A percentile compares a stretch with the other conserved stretches of the same genome.
phyloP scores from a whole-genome alignment of 2,329 filamentous ascomycete species.

The Davidsoniella eucalypti region DNA sequence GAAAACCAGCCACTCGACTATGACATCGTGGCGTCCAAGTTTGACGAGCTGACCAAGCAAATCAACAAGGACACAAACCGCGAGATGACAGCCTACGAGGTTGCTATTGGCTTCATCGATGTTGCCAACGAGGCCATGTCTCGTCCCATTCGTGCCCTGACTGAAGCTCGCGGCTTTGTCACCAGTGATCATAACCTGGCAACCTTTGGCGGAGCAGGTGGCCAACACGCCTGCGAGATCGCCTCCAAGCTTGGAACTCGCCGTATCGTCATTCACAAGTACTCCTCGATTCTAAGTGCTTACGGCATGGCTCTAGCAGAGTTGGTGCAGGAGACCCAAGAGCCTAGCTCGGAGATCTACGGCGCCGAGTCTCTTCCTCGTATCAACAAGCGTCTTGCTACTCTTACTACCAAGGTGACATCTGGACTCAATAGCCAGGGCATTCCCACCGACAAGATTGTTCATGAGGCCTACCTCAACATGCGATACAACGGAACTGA shows the following conservation, averaged over 20 bases:
- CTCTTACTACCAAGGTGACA: conserved; percentile 22
- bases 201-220: conserved; percentile 82
- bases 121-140: no score
- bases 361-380: no score
- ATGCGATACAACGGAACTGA: conserved; percentile 85
- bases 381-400: conserved; percentile 19
- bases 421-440: conserved; percentile 43
- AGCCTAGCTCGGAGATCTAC: conserved; percentile 49
- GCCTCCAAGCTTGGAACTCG: conserved; percentile 56
- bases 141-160: no score
- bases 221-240: conserved; percentile 79
- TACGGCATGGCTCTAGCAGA: conserved; percentile 90
- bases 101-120: no score
- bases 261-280: conserved; percentile 46
- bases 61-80: no score
- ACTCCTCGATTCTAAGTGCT: conserved; percentile 75
- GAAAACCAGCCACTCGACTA: conserved; percentile 11
- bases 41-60: no score
- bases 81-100: no score
- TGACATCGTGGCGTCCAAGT: conserved; percentile 44
- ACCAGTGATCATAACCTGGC: conserved; percentile 39
- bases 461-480: conserved; percentile 85
- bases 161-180: no score
- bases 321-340: conserved; percentile 79
- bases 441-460: conserved; percentile 56